These are phyloP conservation scores for Tubosaeta brunneosetosa DNA, from an alignment of 768 basidiomycete genomes.

Conservation along the genomic window DNA sequence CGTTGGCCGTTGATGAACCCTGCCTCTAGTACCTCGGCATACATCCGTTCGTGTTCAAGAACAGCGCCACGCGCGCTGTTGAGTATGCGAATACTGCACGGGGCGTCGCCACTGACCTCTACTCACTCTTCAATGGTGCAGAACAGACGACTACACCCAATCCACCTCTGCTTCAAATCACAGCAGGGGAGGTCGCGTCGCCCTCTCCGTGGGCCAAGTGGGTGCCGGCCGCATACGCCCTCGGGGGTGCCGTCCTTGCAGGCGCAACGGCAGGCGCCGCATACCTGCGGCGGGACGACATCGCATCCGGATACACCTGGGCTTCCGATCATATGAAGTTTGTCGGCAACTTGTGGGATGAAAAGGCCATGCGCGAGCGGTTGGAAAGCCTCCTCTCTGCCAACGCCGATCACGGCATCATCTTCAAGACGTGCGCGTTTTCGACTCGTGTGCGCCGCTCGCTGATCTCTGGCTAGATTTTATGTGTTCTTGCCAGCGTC, in stretches of 20 bases:
- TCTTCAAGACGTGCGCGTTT: conserved; percentile 65
- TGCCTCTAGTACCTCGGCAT: conserved; percentile 73
- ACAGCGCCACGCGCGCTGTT: conserved; percentile 69
- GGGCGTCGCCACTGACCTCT: conserved; percentile 55
- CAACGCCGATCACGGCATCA: conserved; percentile 56
- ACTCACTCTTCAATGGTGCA: conserved; percentile 50
- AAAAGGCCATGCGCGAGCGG: conserved; percentile 53
- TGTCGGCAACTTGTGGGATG: conserved; percentile 83
- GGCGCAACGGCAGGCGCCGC: conserved; percentile 83
- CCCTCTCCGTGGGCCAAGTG: conserved; percentile 52
- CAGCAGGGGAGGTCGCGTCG: conserved; percentile 22
- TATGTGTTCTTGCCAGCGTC: conserved; percentile 74
- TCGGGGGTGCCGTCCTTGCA: conserved; percentile 72
- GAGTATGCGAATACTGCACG: conserved; percentile 65
- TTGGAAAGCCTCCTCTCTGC: conserved; percentile 58
- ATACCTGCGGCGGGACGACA: conserved; percentile 75
- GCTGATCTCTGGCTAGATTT: conserved; percentile 45
- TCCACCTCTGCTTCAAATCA: conserved; percentile 28
- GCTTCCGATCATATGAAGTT: conserved; percentile 88
- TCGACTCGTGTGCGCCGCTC: background rate
- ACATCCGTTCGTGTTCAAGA: conserved; percentile 82
- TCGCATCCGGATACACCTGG: conserved; percentile 67
- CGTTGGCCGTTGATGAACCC: background rate
- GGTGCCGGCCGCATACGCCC: conserved; percentile 65
- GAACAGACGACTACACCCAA: conserved; percentile 33